Conservation (phyloP, 1,284 basidiomycete genomes). For the Tilletiaria anomala region DNA sequence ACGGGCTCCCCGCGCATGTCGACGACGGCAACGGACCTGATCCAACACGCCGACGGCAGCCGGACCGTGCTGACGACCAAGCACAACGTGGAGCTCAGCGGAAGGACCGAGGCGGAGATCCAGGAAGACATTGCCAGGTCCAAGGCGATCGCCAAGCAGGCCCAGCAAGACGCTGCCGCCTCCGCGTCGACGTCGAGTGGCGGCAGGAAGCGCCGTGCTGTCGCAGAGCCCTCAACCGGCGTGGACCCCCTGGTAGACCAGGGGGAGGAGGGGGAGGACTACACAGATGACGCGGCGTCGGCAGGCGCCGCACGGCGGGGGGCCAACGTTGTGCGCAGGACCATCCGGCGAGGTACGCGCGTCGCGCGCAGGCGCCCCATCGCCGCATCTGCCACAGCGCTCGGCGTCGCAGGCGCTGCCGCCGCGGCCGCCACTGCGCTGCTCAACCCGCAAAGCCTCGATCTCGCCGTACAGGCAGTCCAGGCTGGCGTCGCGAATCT, state of each 20-base stretch:
- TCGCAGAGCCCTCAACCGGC: conserved; percentile 27
- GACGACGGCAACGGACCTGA: conserved; percentile 11
- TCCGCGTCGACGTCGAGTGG: conserved; percentile 4
- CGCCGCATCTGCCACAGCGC: conserved; percentile 18
- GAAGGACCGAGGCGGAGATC: conserved; percentile 26
- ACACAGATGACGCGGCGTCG: conserved; percentile 8
- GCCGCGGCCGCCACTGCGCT: conserved; percentile 26
- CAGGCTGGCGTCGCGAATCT: background rate
- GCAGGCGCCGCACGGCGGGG: no score
- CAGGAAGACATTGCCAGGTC: conserved; percentile 29
- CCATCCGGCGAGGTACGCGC: conserved; percentile 13
- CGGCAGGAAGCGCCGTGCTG: conserved; percentile 28
- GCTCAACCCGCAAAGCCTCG: background rate
- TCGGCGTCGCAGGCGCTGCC: conserved; percentile 26
- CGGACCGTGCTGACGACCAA: conserved; percentile 9
- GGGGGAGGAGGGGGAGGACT: conserved; percentile 20
- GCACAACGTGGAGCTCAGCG: conserved; percentile 13
- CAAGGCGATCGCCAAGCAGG: conserved; percentile 25
- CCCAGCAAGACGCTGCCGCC: conserved; percentile 4
- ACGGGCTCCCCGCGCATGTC: conserved; percentile 2
- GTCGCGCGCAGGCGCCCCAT: conserved; percentile 22
- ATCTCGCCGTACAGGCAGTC: background rate
- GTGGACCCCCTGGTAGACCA: conserved; percentile 10
- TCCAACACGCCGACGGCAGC: conserved; percentile 11
- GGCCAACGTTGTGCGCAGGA: conserved; percentile 1